phyloP scores from a whole-genome alignment of 164 flowering plant species.

The Pachysandra terminalis region DNA sequence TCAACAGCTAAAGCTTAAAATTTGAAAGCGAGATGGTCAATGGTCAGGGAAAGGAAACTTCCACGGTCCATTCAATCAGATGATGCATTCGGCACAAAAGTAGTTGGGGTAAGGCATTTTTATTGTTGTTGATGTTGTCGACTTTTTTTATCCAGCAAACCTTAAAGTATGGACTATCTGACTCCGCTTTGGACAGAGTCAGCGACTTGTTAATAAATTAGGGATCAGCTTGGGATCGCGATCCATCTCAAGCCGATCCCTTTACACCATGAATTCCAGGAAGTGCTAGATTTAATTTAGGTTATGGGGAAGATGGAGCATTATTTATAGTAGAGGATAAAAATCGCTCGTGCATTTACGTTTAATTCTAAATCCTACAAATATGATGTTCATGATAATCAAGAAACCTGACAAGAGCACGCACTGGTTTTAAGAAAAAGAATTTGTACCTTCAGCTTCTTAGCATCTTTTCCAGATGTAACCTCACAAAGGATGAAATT shows the following conservation, averaged over 20 bases:
- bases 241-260: too few species aligned
- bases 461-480: slow-evolving; percentile 76
- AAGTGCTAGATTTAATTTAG: background rate
- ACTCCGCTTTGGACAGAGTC: too few species aligned
- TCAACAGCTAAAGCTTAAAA: background rate
- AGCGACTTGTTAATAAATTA: too few species aligned
- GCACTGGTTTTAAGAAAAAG: background rate
- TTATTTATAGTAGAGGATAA: background rate
- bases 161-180: too few species aligned
- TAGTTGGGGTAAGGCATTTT: too few species aligned
- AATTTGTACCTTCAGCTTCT: slow-evolving; percentile 79
- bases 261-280: too few species aligned
- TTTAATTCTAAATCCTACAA: background rate
- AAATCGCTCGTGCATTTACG: background rate
- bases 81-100: too few species aligned
- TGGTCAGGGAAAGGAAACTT: background rate
- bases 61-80: background rate
- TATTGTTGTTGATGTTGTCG: too few species aligned
- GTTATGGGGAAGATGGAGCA: background rate
- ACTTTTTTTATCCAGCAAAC: too few species aligned
- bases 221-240: too few species aligned
- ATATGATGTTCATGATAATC: background rate
- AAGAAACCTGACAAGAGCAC: background rate
- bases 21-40: background rate
- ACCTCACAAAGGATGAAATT: slow-evolving; percentile 97